phyloP scores from a whole-genome alignment of 352 stramenopile species.

The Blastocystis sp. region DNA sequence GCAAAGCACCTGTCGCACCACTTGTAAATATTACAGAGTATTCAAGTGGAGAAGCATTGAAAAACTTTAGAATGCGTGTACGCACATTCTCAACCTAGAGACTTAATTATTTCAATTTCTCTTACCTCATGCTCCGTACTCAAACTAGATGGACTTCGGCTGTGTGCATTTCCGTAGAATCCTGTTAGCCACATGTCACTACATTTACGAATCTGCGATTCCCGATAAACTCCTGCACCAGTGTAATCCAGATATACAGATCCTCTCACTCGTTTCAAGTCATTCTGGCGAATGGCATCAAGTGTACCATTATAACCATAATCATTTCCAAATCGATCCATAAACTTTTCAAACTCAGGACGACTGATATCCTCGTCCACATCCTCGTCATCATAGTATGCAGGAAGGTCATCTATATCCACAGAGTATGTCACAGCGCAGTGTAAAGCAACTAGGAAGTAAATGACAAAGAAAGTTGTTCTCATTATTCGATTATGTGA shows the following conservation, averaged over 20 bases:
- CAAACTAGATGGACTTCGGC: conserved; percentile 27
- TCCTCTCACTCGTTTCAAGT: conserved; percentile 6
- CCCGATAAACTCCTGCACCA: conserved; percentile 41
- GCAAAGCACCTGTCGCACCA: conserved; percentile 43
- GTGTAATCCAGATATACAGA: conserved; percentile 65
- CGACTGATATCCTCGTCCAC: conserved; percentile 24
- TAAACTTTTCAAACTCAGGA: conserved; percentile 19
- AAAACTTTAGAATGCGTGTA: conserved; percentile 19
- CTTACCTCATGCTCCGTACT: conserved; percentile 35
- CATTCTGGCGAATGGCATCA: conserved; percentile 30
- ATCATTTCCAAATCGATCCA: conserved; percentile 27
- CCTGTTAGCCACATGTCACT: background rate
- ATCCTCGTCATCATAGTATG: background rate
- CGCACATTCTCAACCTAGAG: conserved; percentile 37
- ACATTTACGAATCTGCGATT: conserved; percentile 44
- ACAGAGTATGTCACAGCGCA: background rate
- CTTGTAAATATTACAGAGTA: conserved; percentile 62
- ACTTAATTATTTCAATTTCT: background rate
- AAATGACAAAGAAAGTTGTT: background rate
- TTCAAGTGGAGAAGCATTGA: conserved; percentile 13
- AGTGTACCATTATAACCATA: conserved; percentile 51
- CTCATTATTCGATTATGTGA: too few relatives aligned
- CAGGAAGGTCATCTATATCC: background rate
- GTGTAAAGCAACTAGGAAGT: background rate
- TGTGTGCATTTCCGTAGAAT: conserved; percentile 63